Base-by-base conservation (phyloP, 495 filamentous ascomycete genomes). In the Venustampulla echinocandica region DNA sequence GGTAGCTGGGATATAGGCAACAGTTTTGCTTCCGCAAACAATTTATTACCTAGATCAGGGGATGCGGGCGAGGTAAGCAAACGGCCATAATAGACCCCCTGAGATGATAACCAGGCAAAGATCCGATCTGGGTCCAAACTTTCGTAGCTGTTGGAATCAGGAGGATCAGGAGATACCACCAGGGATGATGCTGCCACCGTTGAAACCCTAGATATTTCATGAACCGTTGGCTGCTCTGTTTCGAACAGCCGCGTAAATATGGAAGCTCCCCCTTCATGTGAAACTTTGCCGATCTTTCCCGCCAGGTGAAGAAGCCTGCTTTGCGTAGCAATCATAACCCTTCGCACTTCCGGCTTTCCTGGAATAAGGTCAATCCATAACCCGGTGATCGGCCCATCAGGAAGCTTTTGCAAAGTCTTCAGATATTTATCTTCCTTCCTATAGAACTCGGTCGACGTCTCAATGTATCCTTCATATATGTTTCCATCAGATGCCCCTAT, bases 401-500 rank as follows among this genome's bases (percentile, higher is more conserved):
- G 74, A 10, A 82, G 66, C 57, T 84, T 89, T 60, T 87, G 87
- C 46, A 98, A 74, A 5, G 66, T 66, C 62, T 87, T 86, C 30
- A 92, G 65, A 62, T 94, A 96, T 63, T 84, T 88, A 66, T 96
- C 93, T 66, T 97, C 90, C 59, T 88, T 83, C 43, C 86, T 75
- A 63, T 94, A 95, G 65, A 95, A 96, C 61, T 96, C 90, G 36
- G 80, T 86, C 15, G 86, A 81, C 4, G 86, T 87, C 64, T 98
- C 92, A 50, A 98, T 87, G 63, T 85, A 96, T n/a, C 80, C 83
- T 62, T 98, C 92, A 62, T 95, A 96, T 30, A 98, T 73, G 61
- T 85, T 90, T 17, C 93, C 92, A 70, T 98, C 93, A 17, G 83
- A 77, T 17, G 90, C 80, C 17, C 93, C 92, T 23, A 98, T 63